A percentile compares a stretch with the other conserved stretches of the same genome.
These are phyloP conservation scores for Tetrahymena borealis DNA, from an alignment of 73 alveolate genomes.

Conservation along the genomic window DNA sequence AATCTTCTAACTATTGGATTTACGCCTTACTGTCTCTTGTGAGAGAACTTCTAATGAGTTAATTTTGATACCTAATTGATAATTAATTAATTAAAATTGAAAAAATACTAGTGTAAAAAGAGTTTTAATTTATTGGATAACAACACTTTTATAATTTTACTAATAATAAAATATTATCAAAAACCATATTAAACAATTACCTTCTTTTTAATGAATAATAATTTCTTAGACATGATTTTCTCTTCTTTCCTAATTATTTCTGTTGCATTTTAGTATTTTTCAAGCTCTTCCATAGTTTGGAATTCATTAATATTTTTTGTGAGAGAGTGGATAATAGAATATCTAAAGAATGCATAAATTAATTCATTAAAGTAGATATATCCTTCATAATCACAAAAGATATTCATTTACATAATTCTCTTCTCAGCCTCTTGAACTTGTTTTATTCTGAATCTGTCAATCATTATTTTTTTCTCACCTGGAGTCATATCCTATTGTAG, in stretches of 20 bases:
- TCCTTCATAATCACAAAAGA: neutral
- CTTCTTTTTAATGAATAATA: neutral
- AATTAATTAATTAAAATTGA: too few relatives aligned
- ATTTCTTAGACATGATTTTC: neutral
- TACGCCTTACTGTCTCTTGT: too few relatives aligned
- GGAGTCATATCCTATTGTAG: neutral
- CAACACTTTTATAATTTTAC: too few relatives aligned
- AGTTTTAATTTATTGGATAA: too few relatives aligned
- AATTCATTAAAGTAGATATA: neutral
- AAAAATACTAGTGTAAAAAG: too few relatives aligned
- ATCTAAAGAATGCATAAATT: neutral
- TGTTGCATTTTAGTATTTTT: neutral
- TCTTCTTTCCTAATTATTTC: neutral
- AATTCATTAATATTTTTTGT: neutral
- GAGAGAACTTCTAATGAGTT: too few relatives aligned
- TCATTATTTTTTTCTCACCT: neutral
- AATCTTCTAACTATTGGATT: too few relatives aligned
- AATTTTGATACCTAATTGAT: too few relatives aligned
- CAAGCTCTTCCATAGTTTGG: neutral
- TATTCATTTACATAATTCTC: neutral
- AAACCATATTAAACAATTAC: too few relatives aligned
- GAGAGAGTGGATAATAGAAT: neutral
- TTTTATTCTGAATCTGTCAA: neutral
- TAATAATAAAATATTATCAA: too few relatives aligned
- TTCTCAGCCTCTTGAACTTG: neutral